These are phyloP conservation scores for Pseudogymnoascus sp. DNA, from an alignment of 2,329 filamentous ascomycete genomes.

Conservation along the genomic window DNA sequence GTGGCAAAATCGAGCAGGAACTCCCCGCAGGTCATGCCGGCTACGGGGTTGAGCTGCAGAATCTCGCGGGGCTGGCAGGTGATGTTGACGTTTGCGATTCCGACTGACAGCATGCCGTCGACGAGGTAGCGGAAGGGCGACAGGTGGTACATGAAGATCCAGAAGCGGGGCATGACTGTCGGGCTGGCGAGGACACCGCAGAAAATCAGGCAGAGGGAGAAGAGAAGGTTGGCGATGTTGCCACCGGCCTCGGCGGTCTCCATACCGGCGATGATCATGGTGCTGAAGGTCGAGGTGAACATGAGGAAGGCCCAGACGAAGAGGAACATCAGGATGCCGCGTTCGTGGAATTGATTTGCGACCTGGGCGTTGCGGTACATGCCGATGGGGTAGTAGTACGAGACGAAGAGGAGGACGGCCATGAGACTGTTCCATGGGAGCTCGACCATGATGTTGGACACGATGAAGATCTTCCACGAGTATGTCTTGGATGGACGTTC, in stretches of 20 bases:
- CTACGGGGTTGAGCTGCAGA: conserved; percentile 54
- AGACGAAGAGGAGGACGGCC: conserved; percentile 67
- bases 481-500: conserved; percentile 76
- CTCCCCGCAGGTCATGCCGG: conserved; percentile 47
- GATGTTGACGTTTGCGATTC: conserved; percentile 58
- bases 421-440: conserved; percentile 75
- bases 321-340: conserved; percentile 71
- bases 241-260: conserved; percentile 66
- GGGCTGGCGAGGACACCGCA: conserved; percentile 64
- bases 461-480: conserved; percentile 56
- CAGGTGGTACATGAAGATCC: conserved; percentile 62
- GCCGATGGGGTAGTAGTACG: conserved; percentile 81
- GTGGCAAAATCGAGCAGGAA: conserved; percentile 48
- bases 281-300: conserved; percentile 73
- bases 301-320: conserved; percentile 67
- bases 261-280: conserved; percentile 67
- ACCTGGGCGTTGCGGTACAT: conserved; percentile 55
- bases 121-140: conserved; percentile 57
- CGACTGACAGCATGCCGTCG: conserved; percentile 60
- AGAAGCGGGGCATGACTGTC: conserved; percentile 58
- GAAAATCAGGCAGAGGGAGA: conserved; percentile 66
- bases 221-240: conserved; percentile 67
- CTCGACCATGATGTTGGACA: conserved; percentile 72
- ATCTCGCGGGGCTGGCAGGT: conserved; percentile 62
- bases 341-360: conserved; percentile 53